Percentiles rank a stretch among this genome's conserved stretches.
These are phyloP conservation scores for Blastobotrys indianensis DNA, from an alignment of 1,139 yeast genomes.

Conservation along the genomic window DNA sequence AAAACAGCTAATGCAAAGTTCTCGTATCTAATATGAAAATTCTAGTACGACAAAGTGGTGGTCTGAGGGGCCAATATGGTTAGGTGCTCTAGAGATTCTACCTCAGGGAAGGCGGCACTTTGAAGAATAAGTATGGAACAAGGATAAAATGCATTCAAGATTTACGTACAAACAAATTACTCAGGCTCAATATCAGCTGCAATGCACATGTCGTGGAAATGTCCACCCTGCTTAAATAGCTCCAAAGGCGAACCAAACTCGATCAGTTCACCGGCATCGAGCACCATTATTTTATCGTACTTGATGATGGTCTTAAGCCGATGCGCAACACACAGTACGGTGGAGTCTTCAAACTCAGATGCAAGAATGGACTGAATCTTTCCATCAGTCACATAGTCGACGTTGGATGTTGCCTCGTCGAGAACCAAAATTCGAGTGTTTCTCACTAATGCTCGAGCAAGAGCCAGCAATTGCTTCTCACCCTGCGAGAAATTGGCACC, in stretches of 20 bases:
- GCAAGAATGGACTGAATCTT: slow-evolving; percentile 62
- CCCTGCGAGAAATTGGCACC: slow-evolving; percentile 73
- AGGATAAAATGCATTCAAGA: no score
- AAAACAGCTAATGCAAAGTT: no score
- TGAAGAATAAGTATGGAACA: no score
- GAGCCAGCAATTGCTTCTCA: slow-evolving; percentile 67
- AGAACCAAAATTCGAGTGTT: slow-evolving; percentile 52
- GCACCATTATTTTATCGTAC: slow-evolving; percentile 60
- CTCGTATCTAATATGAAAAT: no score
- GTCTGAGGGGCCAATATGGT: no score
- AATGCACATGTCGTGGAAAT: slow-evolving; percentile 57
- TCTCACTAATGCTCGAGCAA: slow-evolving; percentile 74
- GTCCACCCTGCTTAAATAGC: slow-evolving; percentile 41
- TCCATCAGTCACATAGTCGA: slow-evolving; percentile 72
- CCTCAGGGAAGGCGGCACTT: no score
- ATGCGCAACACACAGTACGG: slow-evolving; percentile 77
- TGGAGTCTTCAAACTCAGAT: slow-evolving; percentile 57
- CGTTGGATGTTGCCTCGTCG: slow-evolving; percentile 83
- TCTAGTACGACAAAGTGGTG: no score
- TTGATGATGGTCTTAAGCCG: slow-evolving; percentile 63
- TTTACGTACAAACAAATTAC: no score
- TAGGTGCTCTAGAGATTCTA: no score
- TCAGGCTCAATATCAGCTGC: slow-evolving; percentile 40
- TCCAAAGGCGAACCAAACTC: slow-evolving; percentile 47
- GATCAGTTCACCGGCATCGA: slow-evolving; percentile 56